These are phyloP conservation scores for Sutorius australiensis DNA, from an alignment of 768 basidiomycete genomes.

Conservation along the genomic window DNA sequence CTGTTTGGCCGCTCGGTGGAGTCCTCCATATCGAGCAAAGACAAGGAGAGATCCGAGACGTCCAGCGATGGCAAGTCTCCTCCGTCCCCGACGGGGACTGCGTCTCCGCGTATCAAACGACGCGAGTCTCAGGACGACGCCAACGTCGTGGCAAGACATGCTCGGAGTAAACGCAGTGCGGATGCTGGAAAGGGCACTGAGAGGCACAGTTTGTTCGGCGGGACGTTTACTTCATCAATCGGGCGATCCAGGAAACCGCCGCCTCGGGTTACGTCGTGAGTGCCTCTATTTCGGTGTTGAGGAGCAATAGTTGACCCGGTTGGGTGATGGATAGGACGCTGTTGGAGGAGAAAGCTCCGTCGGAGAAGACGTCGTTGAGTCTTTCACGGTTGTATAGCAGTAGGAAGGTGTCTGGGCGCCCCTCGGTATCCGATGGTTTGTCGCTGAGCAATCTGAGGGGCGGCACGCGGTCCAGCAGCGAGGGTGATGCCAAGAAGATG, in stretches of 20 bases:
- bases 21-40: constrained; percentile 30
- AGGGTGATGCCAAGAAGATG: constrained; percentile 16
- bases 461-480: constrained; percentile 17
- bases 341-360: constrained; percentile 32
- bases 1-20: constrained; percentile 59
- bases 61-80: constrained; percentile 27
- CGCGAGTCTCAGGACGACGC: constrained; percentile 26
- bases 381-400: constrained; percentile 46
- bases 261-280: constrained; percentile 65
- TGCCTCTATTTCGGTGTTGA: constrained; percentile 11
- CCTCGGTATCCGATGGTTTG: constrained; percentile 40
- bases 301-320: neutral
- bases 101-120: constrained; percentile 20
- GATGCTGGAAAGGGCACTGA: constrained; percentile 48
- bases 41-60: constrained; percentile 34
- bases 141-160: constrained; percentile 30
- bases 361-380: constrained; percentile 47
- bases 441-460: constrained; percentile 24
- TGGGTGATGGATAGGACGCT: constrained; percentile 22
- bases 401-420: constrained; percentile 41
- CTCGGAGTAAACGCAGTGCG: constrained; percentile 47
- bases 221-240: constrained; percentile 54
- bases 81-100: constrained; percentile 20
- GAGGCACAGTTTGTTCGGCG: constrained; percentile 81
- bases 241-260: constrained; percentile 78